Evolutionary conservation across 768 basidiomycete species (phyloP).

Genomic region (Aureoboletus auriporus): DNA sequence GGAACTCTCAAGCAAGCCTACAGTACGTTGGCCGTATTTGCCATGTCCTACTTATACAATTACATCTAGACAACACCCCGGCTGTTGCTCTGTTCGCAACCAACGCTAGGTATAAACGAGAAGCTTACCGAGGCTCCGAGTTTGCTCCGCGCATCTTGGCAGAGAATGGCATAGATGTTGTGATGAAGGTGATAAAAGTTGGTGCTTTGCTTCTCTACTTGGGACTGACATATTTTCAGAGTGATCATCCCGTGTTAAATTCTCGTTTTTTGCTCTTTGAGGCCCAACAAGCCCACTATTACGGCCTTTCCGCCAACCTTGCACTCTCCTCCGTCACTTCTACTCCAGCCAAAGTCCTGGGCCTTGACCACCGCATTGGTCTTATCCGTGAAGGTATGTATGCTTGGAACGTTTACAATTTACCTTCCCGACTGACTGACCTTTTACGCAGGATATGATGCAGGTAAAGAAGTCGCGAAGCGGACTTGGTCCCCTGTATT

Average conservation of each 20-base stretch:
- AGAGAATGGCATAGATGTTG: slow-evolving; percentile 52
- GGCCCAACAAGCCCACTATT: slow-evolving; percentile 66
- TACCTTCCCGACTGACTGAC: neutral
- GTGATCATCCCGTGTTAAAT: slow-evolving; percentile 52
- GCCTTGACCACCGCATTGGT: slow-evolving; percentile 74
- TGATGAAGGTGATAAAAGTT: slow-evolving; percentile 50
- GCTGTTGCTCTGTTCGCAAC: slow-evolving; percentile 80
- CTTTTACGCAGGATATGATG: slow-evolving; percentile 55
- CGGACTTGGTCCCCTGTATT: neutral
- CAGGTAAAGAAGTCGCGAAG: slow-evolving; percentile 37
- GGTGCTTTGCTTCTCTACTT: slow-evolving; percentile 12
- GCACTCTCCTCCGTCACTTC: slow-evolving; percentile 70
- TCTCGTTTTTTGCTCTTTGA: slow-evolving; percentile 55
- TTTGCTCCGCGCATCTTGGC: slow-evolving; percentile 59
- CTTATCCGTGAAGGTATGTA: slow-evolving; percentile 46
- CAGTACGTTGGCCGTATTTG: slow-evolving; percentile 15
- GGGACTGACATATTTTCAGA: slow-evolving; percentile 29
- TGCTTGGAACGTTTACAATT: neutral
- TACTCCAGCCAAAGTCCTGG: slow-evolving; percentile 66
- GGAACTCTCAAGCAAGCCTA: slow-evolving; percentile 73
- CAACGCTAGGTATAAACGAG: slow-evolving; percentile 62
- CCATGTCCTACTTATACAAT: neutral
- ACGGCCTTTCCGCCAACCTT: slow-evolving; percentile 60
- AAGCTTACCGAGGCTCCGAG: slow-evolving; percentile 61
- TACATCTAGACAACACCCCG: slow-evolving; percentile 47